phyloP scores from a whole-genome alignment of 2,329 filamentous ascomycete genomes.

The Aspergillus ruber region DNA sequence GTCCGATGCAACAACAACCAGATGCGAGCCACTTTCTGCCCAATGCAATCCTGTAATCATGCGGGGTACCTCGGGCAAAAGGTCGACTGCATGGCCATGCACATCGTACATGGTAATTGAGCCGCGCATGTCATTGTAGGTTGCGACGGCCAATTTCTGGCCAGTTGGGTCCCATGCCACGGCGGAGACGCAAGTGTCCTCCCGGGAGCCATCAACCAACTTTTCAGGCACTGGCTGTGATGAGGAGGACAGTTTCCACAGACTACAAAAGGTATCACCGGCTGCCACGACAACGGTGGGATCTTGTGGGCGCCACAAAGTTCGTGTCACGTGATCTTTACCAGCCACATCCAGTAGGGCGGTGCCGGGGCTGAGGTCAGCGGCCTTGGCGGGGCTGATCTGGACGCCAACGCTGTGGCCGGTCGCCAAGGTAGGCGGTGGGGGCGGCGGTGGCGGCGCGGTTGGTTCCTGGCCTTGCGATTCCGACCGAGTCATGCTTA shows the following conservation, averaged over 20 bases:
- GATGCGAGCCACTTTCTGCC: slow-evolving; percentile 32
- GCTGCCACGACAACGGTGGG: slow-evolving; percentile 36
- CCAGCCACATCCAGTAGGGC: slow-evolving; percentile 33
- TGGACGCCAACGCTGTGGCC: slow-evolving; percentile 44
- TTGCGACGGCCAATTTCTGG: slow-evolving; percentile 41
- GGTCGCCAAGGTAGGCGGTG: slow-evolving; percentile 35
- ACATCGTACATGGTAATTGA: slow-evolving; percentile 41
- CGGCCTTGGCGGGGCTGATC: slow-evolving; percentile 43
- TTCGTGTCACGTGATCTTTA: slow-evolving; percentile 35
- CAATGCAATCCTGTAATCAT: slow-evolving; percentile 40
- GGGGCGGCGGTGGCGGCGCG: slow-evolving; percentile 21
- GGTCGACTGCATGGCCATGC: slow-evolving; percentile 37
- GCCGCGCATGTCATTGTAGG: slow-evolving; percentile 37
- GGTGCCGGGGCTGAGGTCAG: slow-evolving; percentile 41
- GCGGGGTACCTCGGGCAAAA: slow-evolving; percentile 40
- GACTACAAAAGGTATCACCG: slow-evolving; percentile 39
- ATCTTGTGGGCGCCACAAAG: slow-evolving; percentile 41
- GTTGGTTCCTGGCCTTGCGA: slow-evolving; percentile 25
- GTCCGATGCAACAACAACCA: slow-evolving; percentile 40
- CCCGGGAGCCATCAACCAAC: slow-evolving; percentile 28
- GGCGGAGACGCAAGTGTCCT: slow-evolving; percentile 35
- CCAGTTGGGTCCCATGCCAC: slow-evolving; percentile 42
- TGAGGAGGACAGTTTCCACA: slow-evolving; percentile 37
- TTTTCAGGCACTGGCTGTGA: slow-evolving; percentile 26
- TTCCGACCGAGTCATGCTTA: slow-evolving; percentile 30